These are phyloP conservation scores for Fragaria ananassa DNA, from an alignment of 306 rosid species.

Conservation along the genomic window DNA sequence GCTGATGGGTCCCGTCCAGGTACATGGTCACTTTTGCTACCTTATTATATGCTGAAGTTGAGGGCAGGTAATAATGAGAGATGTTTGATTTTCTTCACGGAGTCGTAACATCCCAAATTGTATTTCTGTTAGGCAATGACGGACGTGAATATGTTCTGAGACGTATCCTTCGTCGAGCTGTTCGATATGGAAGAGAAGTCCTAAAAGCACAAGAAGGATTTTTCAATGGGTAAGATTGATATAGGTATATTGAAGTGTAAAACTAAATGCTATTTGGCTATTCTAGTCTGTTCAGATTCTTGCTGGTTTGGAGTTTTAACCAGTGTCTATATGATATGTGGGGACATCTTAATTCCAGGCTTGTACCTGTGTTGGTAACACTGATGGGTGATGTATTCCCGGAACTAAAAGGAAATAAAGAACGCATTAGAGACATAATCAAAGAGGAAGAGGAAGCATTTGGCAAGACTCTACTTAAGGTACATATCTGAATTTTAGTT, in stretches of 20 bases:
- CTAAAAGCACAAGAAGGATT: slow-evolving; percentile 90
- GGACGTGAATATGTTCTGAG: slow-evolving; percentile 97
- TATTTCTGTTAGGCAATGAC: slow-evolving; percentile 66
- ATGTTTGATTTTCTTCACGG: not conserved
- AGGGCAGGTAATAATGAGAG: not conserved
- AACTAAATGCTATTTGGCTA: not conserved
- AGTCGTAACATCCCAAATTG: slow-evolving; percentile 11
- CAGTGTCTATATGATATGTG: not conserved
- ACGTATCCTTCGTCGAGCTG: slow-evolving; percentile 99
- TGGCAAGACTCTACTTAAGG: slow-evolving; percentile 93
- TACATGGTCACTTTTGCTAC: slow-evolving; percentile 9
- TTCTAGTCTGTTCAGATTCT: not conserved
- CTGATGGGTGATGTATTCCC: slow-evolving; percentile 81
- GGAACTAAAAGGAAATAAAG: slow-evolving; percentile 70
- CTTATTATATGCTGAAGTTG: not conserved
- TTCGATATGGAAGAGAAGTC: slow-evolving; percentile 93
- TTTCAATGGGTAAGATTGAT: slow-evolving; percentile 68
- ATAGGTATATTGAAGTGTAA: not conserved
- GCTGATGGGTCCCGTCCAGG: slow-evolving; percentile 99
- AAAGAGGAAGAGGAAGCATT: slow-evolving; percentile 94
- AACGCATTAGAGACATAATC: slow-evolving; percentile 56
- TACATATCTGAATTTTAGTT: slow-evolving; percentile 19
- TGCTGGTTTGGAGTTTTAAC: not conserved
- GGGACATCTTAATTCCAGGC: slow-evolving; percentile 45
- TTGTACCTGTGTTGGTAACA: slow-evolving; percentile 60